Conservation (phyloP, 1,284 basidiomycete genomes). For the Ganoderma leucocontextum region DNA sequence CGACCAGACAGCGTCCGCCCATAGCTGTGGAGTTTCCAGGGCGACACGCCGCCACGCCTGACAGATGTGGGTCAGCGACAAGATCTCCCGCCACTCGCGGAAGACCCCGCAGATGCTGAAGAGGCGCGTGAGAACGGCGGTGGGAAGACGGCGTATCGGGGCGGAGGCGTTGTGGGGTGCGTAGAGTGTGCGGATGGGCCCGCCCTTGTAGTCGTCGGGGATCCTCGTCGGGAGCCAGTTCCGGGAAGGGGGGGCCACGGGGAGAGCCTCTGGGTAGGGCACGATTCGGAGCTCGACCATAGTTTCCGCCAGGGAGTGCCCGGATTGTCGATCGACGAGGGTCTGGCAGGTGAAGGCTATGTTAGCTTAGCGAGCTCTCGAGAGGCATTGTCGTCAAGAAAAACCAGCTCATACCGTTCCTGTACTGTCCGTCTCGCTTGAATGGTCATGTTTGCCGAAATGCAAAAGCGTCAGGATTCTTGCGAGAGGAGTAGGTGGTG, state of each 20-base stretch:
- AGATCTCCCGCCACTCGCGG: constrained; percentile 3
- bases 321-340: not conserved
- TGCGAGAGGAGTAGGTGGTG: not conserved
- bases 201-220: not conserved
- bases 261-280: not conserved
- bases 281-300: constrained; percentile 4
- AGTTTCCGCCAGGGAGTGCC: not conserved
- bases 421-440: not conserved
- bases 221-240: not conserved
- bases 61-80: constrained; percentile 2
- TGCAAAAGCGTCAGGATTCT: not conserved
- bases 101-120: not conserved
- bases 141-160: not conserved
- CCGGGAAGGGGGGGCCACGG: not conserved
- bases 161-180: constrained; percentile 3
- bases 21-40: not conserved
- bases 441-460: not conserved
- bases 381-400: not conserved
- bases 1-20: constrained; percentile 1
- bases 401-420: not conserved
- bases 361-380: not conserved
- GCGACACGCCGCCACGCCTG: not conserved
- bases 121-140: constrained; percentile 5
- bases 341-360: not conserved
- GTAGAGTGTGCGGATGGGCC: constrained; percentile 3